Base-by-base conservation (phyloP, 257 asterid species). In the Galeopsis tetrahit region DNA sequence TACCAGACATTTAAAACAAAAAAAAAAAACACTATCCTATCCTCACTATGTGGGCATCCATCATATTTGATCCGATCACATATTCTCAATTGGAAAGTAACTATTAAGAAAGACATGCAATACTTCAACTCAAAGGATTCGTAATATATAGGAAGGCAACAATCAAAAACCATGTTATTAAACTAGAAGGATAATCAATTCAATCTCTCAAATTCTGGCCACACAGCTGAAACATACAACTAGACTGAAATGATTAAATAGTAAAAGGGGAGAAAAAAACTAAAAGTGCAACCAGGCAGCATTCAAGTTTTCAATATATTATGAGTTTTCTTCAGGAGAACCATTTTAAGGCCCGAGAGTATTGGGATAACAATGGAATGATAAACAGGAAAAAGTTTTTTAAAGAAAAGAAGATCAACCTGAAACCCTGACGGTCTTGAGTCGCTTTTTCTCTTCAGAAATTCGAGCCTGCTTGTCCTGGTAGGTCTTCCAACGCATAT, bases 401-500 rank as follows among this genome's bases (percentile, higher is more conserved):
- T 11, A 75, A 31, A 39, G 53, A 68, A 51, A 71, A 31, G 15
- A 51, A 66, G 72, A 14, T 32, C 64, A 69, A 94, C 97, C 99
- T 88, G 99, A 88, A 79, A 91, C 76, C 76, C 86, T 84, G 76
- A 84, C 83, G 0, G 72, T 80, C 81, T 84, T 91, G 72, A 94
- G 87, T 74, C 99, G 84, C 69, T 70, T 88, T 85, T 94, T 94
- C 84, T 94, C 99, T 78, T 88, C 97, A 14, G 66, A 68, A 71
- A 94, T 84, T 33, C 88, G 91, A 55, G 88, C 82, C 80, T 94
- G 97, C 88, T 94, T 94, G 71, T 89, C 93, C 84, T 85, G 87
- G 81, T 94, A 88, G 32, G 81, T 72, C 63, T 87, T 82, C 99
- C 97, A 94, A 53, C 92, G 90, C 28, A 70, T 69, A 77, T 89